These are phyloP conservation scores for Metschnikowia colocasiae DNA, from an alignment of 805 yeast genomes.

Conservation along the genomic window DNA sequence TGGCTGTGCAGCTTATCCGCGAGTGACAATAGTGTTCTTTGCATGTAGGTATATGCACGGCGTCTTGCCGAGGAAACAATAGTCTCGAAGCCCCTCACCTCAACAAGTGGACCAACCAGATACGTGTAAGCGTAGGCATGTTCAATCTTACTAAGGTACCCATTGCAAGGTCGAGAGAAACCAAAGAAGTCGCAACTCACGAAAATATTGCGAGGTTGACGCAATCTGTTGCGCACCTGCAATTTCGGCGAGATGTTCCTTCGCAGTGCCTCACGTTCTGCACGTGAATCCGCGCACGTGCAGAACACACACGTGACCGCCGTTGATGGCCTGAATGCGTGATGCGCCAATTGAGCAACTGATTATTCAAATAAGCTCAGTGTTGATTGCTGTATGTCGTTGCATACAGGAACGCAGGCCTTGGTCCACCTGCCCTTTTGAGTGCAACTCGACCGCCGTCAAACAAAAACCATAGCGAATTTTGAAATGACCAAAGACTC, in stretches of 20 bases:
- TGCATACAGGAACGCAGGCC: background rate
- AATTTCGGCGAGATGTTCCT: background rate
- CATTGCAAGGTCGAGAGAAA: too few relatives aligned
- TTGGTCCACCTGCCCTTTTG: background rate
- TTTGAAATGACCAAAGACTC: conserved; percentile 12
- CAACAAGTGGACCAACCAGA: background rate
- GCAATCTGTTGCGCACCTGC: background rate
- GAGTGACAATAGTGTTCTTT: background rate
- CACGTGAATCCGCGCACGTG: too few relatives aligned
- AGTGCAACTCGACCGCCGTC: background rate
- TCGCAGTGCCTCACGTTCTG: background rate
- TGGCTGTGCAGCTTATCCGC: background rate
- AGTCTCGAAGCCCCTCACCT: background rate
- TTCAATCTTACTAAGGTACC: too few relatives aligned
- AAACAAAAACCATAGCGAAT: background rate
- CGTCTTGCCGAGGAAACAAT: background rate
- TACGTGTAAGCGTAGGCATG: background rate
- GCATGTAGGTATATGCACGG: conserved; percentile 1
- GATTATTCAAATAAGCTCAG: background rate
- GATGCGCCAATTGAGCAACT: conserved; percentile 2
- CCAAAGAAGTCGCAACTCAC: background rate
- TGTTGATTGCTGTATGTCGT: conserved; percentile 1
- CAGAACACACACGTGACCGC: too few relatives aligned
- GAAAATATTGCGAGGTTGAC: background rate
- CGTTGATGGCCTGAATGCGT: background rate